phyloP scores from a whole-genome alignment of 73 alveolate genomes.

The Paramecium tetraurelia region DNA sequence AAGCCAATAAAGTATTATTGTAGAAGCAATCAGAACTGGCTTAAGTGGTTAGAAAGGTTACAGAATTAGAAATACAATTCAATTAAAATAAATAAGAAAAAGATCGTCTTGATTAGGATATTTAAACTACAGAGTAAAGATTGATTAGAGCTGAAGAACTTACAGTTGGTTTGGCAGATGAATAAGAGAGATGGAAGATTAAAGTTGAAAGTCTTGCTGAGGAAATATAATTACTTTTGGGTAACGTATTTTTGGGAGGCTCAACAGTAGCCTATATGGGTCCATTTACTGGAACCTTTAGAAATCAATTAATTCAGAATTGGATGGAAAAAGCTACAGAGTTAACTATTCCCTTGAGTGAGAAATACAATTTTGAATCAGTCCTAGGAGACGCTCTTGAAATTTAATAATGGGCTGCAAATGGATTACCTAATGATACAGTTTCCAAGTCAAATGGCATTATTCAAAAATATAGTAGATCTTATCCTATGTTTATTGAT shows the following conservation, averaged over 20 bases:
- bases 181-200: slow-evolving; percentile 94
- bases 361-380: slow-evolving; percentile 76
- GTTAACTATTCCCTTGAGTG: slow-evolving; percentile 75
- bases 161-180: slow-evolving; percentile 90
- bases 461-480: slow-evolving; percentile 75
- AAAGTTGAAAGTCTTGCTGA: slow-evolving; percentile 75
- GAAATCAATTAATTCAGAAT: slow-evolving; percentile 75
- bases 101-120: slow-evolving; percentile 82
- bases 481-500: slow-evolving; percentile 93
- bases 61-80: slow-evolving; percentile 83
- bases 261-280: slow-evolving; percentile 94
- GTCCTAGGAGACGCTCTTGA: slow-evolving; percentile 92
- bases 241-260: slow-evolving; percentile 90
- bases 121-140: slow-evolving; percentile 79
- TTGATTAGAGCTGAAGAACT: slow-evolving; percentile 93
- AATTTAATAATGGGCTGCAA: slow-evolving; percentile 94
- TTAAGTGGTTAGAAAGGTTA: slow-evolving; percentile 81
- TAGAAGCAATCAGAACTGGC: slow-evolving; percentile 79
- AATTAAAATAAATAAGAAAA: slow-evolving; percentile 80
- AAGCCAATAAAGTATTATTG: slow-evolving; percentile 82
- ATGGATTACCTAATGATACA: slow-evolving; percentile 96
- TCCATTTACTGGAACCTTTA: slow-evolving; percentile 88
- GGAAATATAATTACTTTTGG: slow-evolving; percentile 79
- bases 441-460: slow-evolving; percentile 95
- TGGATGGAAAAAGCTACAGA: slow-evolving; percentile 81